Percentiles rank a stretch among this genome's conserved stretches.
These are phyloP conservation scores for Chenopodium suecicum DNA, from an alignment of 148 eudicot species.

Conservation along the genomic window DNA sequence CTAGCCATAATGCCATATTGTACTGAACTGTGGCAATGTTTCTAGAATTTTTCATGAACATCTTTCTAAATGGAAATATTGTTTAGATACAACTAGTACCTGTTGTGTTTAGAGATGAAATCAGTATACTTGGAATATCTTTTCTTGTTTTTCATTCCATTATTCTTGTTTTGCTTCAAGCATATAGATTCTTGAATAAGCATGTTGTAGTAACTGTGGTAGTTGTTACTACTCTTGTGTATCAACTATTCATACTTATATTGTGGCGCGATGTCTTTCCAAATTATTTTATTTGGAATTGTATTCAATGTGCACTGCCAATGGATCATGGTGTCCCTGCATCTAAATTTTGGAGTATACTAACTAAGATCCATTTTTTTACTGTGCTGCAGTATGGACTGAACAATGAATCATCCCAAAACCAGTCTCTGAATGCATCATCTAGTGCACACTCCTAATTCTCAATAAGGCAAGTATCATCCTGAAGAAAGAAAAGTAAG, in stretches of 20 bases:
- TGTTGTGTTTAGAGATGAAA: neutral
- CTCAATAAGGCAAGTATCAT: neutral
- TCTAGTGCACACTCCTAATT: slow-evolving; percentile 19
- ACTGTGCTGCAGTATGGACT: slow-evolving; percentile 27
- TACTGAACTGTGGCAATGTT: neutral
- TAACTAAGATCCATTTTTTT: neutral
- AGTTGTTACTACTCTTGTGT: neutral
- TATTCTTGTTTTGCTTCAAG: neutral
- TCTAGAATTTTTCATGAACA: neutral
- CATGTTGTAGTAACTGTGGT: neutral
- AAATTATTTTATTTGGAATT: too few species aligned
- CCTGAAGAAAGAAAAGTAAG: neutral
- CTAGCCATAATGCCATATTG: too few species aligned
- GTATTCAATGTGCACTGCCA: neutral
- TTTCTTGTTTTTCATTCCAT: neutral
- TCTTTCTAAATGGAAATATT: neutral
- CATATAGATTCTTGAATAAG: too few species aligned
- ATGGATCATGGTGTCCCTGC: neutral
- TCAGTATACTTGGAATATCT: neutral
- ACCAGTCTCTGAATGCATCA: slow-evolving; percentile 24
- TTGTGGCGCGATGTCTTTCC: neutral
- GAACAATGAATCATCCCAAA: slow-evolving; percentile 12
- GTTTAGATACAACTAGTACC: neutral
- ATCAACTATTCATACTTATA: too few species aligned
- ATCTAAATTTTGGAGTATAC: neutral